Conservation (phyloP, 306 rosid species). For the Cucumis hystrix region DNA sequence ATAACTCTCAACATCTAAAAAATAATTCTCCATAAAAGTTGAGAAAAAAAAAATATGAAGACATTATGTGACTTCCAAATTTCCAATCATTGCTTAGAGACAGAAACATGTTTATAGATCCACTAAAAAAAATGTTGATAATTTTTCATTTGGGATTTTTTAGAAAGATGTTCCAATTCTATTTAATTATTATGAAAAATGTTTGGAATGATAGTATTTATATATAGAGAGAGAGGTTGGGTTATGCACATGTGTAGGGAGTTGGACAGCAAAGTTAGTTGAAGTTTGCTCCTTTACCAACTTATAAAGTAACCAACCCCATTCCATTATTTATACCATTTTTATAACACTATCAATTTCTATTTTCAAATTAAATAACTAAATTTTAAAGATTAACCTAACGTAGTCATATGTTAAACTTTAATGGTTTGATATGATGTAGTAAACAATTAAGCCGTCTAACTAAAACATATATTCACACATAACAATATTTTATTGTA, state of each 20-base stretch:
- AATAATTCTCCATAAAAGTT: neutral
- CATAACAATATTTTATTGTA: too few relatives aligned
- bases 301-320: constrained; percentile 2
- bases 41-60: neutral
- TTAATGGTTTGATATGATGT: too few relatives aligned
- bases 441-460: too few relatives aligned
- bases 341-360: neutral
- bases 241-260: neutral
- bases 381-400: neutral
- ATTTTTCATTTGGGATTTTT: neutral
- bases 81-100: neutral
- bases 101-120: neutral
- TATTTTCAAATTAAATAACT: neutral
- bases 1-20: neutral
- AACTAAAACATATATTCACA: too few relatives aligned
- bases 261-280: constrained; percentile 10
- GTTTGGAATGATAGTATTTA: neutral
- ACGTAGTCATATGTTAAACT: too few relatives aligned
- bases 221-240: neutral
- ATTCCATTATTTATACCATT: neutral
- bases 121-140: neutral
- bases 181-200: neutral
- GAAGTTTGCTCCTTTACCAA: constrained; percentile 21
- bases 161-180: neutral
- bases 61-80: neutral